phyloP scores from a whole-genome alignment of 768 basidiomycete species.

The Cystobasidium ongulense region DNA sequence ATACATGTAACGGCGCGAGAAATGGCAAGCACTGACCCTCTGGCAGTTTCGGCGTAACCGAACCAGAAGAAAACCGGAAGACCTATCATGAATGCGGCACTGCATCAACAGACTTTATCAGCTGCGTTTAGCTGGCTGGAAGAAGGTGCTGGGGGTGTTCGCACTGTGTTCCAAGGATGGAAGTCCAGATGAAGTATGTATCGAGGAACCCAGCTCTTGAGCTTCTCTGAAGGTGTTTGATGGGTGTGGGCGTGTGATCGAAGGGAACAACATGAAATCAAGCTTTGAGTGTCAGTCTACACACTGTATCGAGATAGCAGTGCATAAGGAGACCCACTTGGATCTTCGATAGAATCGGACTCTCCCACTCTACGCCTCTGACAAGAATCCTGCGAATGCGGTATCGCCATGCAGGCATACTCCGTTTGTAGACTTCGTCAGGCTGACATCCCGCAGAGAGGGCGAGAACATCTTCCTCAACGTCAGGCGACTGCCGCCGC shows the following conservation, averaged over 20 bases:
- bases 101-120: conserved; percentile 4
- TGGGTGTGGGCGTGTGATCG: not conserved
- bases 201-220: conserved; percentile 47
- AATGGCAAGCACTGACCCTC: conserved; percentile 54
- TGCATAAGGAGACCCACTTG: conserved; percentile 30
- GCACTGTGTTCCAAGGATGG: conserved; percentile 71
- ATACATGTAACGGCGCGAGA: not conserved
- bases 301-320: no score
- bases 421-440: conserved; percentile 7
- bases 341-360: conserved; percentile 23
- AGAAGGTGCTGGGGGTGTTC: not conserved
- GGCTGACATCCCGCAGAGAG: conserved; percentile 30
- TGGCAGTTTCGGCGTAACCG: conserved; percentile 61
- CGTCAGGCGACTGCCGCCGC: not conserved
- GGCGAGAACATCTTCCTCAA: not conserved
- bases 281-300: not conserved
- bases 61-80: conserved; percentile 84
- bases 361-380: conserved; percentile 33
- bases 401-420: conserved; percentile 35
- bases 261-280: not conserved
- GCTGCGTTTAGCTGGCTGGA: not conserved
- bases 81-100: conserved; percentile 74
- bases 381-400: conserved; percentile 28
- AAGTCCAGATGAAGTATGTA: conserved; percentile 73
- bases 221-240: not conserved